Evolutionary conservation across 2,329 filamentous ascomycete genomes (phyloP), one percentile per base, ranked within the genome.

Genomic region (Metarhizium anisopliae): DNA sequence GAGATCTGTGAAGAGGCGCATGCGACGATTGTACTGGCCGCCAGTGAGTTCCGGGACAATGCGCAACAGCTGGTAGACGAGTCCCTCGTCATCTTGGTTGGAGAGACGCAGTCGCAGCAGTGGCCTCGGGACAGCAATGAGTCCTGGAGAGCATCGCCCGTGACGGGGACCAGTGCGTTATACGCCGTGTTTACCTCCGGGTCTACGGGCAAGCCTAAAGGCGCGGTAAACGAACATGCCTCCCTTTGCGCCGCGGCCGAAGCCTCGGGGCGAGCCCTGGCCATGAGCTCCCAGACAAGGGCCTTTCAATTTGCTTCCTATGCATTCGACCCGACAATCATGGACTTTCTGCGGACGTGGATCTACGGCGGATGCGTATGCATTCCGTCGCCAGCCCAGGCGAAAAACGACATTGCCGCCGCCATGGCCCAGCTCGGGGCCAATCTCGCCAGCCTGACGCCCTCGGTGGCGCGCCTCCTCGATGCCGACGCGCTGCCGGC

Each of bases 101-200:
- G 32, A 11, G 32, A 35, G 32, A 8, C 32, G 32, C 32, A 35
- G 6, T 35, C 32, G 32, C 32, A 35, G 1, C 32, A 35, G 10
- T 35, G 32, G 32, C 32, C 32, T 35, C 32, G 32, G 32, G 32
- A 4, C 36, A 49, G 45, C 45, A 11, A 18, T 36, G n/a, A 32
- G 13, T 40, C 32, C 32, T 40, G 6, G 50, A 14, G 35, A 7
- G 50, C 36, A 11, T 11, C 16, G 32, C 50, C 30, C 16, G 13
- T 18, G n/a, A 11, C 36, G 14, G 32, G 20, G 4, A 7, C 11
- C 16, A 18, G 13, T 11, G 29, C 36, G 32, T n/a, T 32, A 18
- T 65, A 61, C 32, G 50, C 60, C 2, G 16, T 65, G 5, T 65
- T 65, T 43, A 61, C 58, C 3, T 60, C 60, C 6, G 63, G 63